Evolutionary conservation across 2,329 filamentous ascomycete species (phyloP), one percentile per base, ranked within the genome.

Genomic region (Cladorrhinum sp.): DNA sequence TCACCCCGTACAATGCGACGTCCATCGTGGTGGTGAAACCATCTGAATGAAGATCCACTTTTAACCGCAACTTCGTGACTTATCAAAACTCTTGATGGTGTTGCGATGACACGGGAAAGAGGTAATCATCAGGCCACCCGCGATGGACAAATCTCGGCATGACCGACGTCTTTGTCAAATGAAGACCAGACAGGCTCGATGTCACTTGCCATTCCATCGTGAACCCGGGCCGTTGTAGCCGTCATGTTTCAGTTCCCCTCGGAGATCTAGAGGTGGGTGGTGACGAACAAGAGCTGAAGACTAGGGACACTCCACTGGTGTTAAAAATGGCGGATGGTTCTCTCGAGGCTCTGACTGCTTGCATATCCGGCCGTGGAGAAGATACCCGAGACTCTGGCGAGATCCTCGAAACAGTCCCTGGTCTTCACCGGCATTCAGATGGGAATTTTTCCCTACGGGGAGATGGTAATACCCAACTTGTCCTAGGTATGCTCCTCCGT

Each of bases 11-110:
- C 50, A 25, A 59, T 54, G 50, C 50, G 38, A 59, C 57, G n/a
- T 29, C 36, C 23, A 49, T 45, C 5, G 23, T 16, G 41, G 53
- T 56, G 36, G 38, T 56, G 53, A 56, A 48, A 56, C 53, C 29
- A 16, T 56, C n/a, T 18, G 5, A 16, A 23, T n/a, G 36, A 20
- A 38, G 38, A 20, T 56, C 53, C 53, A 56, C 53, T 56, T 56
- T 56, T 56, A 56, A 56, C 53, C 53, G 53, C 53, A 56, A 49
- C 38, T 29, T 25, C 27, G 36, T n/a, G 29, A 27, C 55, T 45
- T 52, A 27, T 53, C 50, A 32, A 9, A 53, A 36, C 13, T 12
- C 7, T 27, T 5, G 25, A 36, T 20, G 23, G 50, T 27, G 50
- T 53, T 32, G 23, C 52, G 48, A 41, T 38, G 32, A 51, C 48